phyloP scores from a whole-genome alignment of 805 yeast species.

The Candida lessepsii region DNA sequence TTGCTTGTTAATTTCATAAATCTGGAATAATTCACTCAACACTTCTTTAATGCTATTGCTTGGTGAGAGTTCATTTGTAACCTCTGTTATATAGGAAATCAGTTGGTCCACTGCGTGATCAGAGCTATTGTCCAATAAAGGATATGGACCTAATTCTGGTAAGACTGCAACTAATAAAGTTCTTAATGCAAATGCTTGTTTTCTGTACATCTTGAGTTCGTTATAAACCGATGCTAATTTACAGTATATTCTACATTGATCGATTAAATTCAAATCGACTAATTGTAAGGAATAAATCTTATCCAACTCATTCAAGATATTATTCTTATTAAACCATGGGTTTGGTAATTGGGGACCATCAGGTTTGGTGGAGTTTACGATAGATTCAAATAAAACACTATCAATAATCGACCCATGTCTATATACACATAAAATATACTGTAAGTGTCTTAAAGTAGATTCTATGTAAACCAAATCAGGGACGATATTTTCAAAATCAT shows the following conservation, averaged over 20 bases:
- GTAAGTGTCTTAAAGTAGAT: conserved; percentile 59
- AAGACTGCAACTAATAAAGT: conserved; percentile 55
- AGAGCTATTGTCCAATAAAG: neutral
- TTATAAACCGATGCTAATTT: conserved; percentile 65
- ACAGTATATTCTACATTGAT: conserved; percentile 63
- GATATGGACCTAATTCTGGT: conserved; percentile 32
- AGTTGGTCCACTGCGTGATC: conserved; percentile 1
- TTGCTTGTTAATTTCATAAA: conserved; percentile 52
- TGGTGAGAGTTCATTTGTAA: neutral
- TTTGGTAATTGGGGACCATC: conserved; percentile 1
- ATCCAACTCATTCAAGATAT: conserved; percentile 42
- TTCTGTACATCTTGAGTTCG: conserved; percentile 60
- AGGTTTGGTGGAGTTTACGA: conserved; percentile 32
- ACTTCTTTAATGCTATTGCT: conserved; percentile 7
- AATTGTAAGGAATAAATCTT: conserved; percentile 36
- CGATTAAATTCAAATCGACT: conserved; percentile 38
- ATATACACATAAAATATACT: conserved; percentile 54
- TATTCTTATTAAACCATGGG: conserved; percentile 27
- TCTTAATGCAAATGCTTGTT: conserved; percentile 66
- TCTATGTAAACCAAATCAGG: conserved; percentile 83
- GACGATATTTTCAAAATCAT: conserved; percentile 67
- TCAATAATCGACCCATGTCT: conserved; percentile 49
- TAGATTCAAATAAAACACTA: conserved; percentile 37
- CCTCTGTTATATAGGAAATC: neutral
- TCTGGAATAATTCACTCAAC: conserved; percentile 34